Percentiles rank a stretch among this genome's conserved stretches.
Evolutionary conservation across 129 eudicot genomes (phyloP).

Genomic region (Chrysanthemum seticuspe): DNA sequence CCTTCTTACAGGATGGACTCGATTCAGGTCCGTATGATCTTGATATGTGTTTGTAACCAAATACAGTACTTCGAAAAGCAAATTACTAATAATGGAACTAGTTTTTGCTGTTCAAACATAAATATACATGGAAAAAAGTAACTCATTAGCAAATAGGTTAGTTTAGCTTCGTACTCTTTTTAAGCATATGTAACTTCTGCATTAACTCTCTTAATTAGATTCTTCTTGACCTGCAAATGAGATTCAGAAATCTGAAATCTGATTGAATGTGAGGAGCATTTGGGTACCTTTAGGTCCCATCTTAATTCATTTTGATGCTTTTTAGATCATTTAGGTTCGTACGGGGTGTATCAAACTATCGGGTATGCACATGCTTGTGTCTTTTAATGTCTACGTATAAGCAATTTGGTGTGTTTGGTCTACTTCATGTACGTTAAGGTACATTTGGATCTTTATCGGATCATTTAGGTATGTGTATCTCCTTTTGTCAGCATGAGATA

Average conservation of each 20-base stretch:
- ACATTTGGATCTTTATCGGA: background rate
- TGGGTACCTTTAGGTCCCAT: background rate
- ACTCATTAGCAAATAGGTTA: background rate
- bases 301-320: no score
- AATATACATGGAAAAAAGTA: background rate
- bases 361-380: background rate
- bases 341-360: background rate
- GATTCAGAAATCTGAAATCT: background rate
- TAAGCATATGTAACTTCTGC: background rate
- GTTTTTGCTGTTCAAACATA: background rate
- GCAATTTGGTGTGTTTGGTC: background rate
- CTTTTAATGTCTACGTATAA: background rate
- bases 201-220: background rate
- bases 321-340: background rate
- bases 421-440: background rate
- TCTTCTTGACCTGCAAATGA: background rate
- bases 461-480: background rate
- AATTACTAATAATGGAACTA: background rate
- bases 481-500: background rate
- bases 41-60: background rate
- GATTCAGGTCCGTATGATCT: conserved; percentile 11
- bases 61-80: background rate
- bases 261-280: background rate
- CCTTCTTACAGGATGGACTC: background rate
- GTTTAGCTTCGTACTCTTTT: background rate